Evolutionary conservation across 768 basidiomycete species (phyloP), one percentile per base, ranked within the genome.

Genomic region (Russula griseocarnosa): DNA sequence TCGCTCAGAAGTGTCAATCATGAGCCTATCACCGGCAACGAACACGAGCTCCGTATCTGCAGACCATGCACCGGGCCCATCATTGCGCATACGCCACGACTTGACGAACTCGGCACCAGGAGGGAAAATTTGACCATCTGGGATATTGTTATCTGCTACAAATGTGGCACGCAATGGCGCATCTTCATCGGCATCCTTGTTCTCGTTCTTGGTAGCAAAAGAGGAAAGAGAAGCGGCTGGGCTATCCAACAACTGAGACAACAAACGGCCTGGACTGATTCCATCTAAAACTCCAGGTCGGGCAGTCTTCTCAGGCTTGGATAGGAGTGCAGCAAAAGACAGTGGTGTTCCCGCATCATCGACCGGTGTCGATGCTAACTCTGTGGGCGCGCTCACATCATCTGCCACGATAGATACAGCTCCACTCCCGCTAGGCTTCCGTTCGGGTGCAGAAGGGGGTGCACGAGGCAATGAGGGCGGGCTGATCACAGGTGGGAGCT

Each of bases 71-170:
- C 72, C 60, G 16, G 69, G 70, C 18, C 90, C 86, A 67, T 81
- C 81, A 69, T 94, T 94, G 34, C 78, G 66, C 78, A 93, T 80
- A 61, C 79, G 78, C 92, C 92, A 94, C 24, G 84, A 84, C 74
- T 93, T 94, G 60, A 92, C 82, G 69, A 94, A 94, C 71, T 90
- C 89, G 0, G 89, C 90, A 38, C 92, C 92, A 8, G 90, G 85
- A 34, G 90, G 89, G 71, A 93, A 88, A 55, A 81, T 70, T 26
- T 91, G 88, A 0, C 90, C 91, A 68, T 88, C 86, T 5, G 82
- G 77, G 55, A 90, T 86, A 38, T 88, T 92, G 46, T 85, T 78
- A 71, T 92, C 87, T 40, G 78, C 78, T 7, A 92, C 64, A 65
- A 86, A 86, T 6, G 75, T 76, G 4, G 88, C 87, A 42, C 78